Percentiles rank a stretch among this genome's conserved stretches.
Evolutionary conservation across 257 asterid species (phyloP).

Genomic region (Solanum ossicruentum): DNA sequence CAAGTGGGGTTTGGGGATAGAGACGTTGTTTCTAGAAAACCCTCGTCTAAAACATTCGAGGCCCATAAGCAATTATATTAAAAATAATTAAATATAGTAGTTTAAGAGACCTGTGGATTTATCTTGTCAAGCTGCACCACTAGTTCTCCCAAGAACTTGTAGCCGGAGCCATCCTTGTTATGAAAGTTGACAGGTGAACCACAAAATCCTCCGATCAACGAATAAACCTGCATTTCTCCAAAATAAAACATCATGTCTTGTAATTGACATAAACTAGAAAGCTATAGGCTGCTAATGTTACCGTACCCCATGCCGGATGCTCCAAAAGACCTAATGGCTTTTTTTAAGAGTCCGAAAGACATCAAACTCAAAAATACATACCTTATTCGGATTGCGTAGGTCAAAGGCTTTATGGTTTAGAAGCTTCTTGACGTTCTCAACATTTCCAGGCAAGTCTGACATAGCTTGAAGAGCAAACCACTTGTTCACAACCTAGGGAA

Average conservation of each 20-base stretch:
- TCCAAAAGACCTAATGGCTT: neutral
- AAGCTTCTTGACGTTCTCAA: slow-evolving; percentile 65
- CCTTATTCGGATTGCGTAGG: slow-evolving; percentile 81
- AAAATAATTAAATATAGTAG: neutral
- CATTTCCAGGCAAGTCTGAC: slow-evolving; percentile 65
- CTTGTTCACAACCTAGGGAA: slow-evolving; percentile 51
- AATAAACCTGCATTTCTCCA: slow-evolving; percentile 37
- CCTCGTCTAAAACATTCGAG: too few relatives aligned
- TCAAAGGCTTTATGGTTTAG: slow-evolving; percentile 65
- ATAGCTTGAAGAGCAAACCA: slow-evolving; percentile 72
- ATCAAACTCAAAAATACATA: neutral
- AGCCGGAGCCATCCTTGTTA: slow-evolving; percentile 68
- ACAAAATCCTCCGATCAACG: slow-evolving; percentile 67
- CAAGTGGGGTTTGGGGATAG: too few relatives aligned
- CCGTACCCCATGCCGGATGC: accelerated
- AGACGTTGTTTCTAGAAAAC: too few relatives aligned
- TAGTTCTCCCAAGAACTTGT: slow-evolving; percentile 60
- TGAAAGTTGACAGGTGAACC: slow-evolving; percentile 66
- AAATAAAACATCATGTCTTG: neutral
- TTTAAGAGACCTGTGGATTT: slow-evolving; percentile 55
- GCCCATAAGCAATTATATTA: too few relatives aligned
- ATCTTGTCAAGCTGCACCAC: slow-evolving; percentile 76
- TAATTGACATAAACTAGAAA: neutral
- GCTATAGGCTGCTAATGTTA: neutral
- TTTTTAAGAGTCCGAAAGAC: neutral